phyloP scores from a whole-genome alignment of 148 eudicot genomes.

The Mesembryanthemum crystallinum region DNA sequence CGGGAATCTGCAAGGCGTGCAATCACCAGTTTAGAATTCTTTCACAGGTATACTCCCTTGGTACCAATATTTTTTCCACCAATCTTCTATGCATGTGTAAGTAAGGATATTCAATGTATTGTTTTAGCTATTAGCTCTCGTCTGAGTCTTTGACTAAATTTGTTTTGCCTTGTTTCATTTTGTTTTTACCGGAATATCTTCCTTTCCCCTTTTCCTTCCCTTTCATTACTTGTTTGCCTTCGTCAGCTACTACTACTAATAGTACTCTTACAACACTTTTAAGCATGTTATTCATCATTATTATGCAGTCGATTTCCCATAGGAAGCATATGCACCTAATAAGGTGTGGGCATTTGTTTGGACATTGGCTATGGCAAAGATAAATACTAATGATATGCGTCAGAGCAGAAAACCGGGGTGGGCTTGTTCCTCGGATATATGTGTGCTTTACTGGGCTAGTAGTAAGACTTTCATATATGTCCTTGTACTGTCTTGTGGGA shows the following conservation, averaged over 20 bases:
- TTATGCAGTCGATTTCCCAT: not conserved
- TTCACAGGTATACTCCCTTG: slow-evolving; percentile 61
- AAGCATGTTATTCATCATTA: not conserved
- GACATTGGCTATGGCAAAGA: too few species aligned
- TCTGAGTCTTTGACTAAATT: not conserved
- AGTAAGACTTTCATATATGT: too few species aligned
- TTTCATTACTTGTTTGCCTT: not conserved
- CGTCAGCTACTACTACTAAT: not conserved
- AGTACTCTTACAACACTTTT: not conserved
- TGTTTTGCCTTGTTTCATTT: not conserved
- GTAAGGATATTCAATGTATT: not conserved
- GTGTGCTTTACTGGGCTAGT: too few species aligned
- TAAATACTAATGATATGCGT: too few species aligned
- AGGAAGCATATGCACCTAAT: too few species aligned
- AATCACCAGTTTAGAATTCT: slow-evolving; percentile 85
- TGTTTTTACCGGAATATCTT: not conserved
- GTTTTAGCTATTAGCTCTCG: not conserved
- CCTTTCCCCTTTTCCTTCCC: not conserved
- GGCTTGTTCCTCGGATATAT: too few species aligned
- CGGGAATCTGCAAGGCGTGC: slow-evolving; percentile 88
- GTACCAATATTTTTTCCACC: not conserved
- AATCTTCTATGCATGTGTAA: not conserved
- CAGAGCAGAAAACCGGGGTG: too few species aligned
- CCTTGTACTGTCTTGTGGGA: too few species aligned
- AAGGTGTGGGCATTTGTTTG: too few species aligned